Percentiles rank a stretch among this genome's conserved stretches.
These are phyloP conservation scores for Juglanconis sp. DNA, from an alignment of 2,329 filamentous ascomycete genomes.

Conservation along the genomic window DNA sequence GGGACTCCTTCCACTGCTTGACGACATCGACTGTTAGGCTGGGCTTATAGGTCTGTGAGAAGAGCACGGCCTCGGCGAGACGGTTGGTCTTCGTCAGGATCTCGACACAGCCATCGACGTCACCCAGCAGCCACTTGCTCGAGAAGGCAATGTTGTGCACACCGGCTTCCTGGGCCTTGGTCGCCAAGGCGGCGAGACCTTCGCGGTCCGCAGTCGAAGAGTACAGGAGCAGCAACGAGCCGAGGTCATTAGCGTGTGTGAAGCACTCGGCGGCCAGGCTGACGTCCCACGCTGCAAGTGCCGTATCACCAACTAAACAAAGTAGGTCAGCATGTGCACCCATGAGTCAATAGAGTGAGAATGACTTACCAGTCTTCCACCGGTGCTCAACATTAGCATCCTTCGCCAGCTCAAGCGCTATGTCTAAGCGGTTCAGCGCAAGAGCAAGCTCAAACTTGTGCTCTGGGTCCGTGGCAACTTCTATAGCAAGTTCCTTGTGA, in stretches of 20 bases:
- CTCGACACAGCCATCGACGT: conserved; percentile 77
- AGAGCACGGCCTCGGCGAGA: conserved; percentile 81
- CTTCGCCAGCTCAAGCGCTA: conserved; percentile 79
- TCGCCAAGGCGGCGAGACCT: conserved; percentile 69
- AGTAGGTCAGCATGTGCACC: background rate
- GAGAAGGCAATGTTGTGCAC: conserved; percentile 93
- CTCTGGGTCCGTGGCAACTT: conserved; percentile 90
- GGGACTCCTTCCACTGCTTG: conserved; percentile 72
- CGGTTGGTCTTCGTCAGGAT: conserved; percentile 76
- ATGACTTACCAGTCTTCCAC: conserved; percentile 69
- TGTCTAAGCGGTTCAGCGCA: conserved; percentile 75
- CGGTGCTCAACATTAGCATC: conserved; percentile 89
- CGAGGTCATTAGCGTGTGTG: conserved; percentile 82
- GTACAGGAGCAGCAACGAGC: conserved; percentile 83
- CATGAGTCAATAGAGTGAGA: too few relatives aligned
- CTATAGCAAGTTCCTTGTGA: conserved; percentile 90
- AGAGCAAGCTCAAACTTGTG: conserved; percentile 95
- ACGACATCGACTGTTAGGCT: conserved; percentile 67
- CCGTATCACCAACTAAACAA: conserved; percentile 75
- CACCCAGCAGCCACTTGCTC: conserved; percentile 80
- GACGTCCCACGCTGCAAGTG: conserved; percentile 82
- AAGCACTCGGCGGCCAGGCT: conserved; percentile 90
- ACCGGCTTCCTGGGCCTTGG: conserved; percentile 71
- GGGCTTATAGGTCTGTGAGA: conserved; percentile 94
- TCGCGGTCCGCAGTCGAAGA: conserved; percentile 77